Conservation (phyloP, 192 early-diverging fungal genomes). For the Diversispora eburnea region DNA sequence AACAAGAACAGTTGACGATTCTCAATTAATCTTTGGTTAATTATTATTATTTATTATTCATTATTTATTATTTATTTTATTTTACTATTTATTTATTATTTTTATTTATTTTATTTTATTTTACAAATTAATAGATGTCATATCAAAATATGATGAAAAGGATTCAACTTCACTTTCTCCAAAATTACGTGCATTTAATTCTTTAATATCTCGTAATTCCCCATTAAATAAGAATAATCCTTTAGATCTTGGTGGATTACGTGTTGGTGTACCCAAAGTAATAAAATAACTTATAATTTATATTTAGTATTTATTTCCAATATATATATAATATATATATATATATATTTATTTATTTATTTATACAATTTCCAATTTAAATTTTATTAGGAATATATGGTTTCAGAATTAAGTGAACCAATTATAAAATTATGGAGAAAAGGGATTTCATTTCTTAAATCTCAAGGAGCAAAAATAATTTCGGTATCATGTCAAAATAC, state of each 20-base stretch:
- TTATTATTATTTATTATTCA: background rate
- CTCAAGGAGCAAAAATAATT: slow-evolving; percentile 63
- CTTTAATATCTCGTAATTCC: background rate
- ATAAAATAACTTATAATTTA: slow-evolving; percentile 23
- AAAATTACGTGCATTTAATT: slow-evolving; percentile 34
- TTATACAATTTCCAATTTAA: background rate
- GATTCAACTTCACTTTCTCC: slow-evolving; percentile 62
- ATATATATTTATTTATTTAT: slow-evolving; percentile 21
- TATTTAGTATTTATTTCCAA: background rate
- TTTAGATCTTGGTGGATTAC: slow-evolving; percentile 43
- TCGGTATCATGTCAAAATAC: slow-evolving; percentile 71
- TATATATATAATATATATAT: background rate
- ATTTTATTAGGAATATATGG: slow-evolving; percentile 63
- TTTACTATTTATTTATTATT: too few species aligned
- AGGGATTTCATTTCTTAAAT: slow-evolving; percentile 53
- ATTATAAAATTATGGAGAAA: slow-evolving; percentile 57
- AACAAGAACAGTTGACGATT: slow-evolving; percentile 55
- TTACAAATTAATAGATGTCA: slow-evolving; percentile 40
- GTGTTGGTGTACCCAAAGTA: slow-evolving; percentile 61
- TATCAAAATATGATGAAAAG: slow-evolving; percentile 53
- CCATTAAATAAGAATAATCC: slow-evolving; percentile 8
- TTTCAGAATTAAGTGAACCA: slow-evolving; percentile 60
- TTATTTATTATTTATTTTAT: background rate
- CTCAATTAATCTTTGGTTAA: slow-evolving; percentile 57
- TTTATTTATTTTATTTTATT: too few species aligned